Evolutionary conservation across 2,329 filamentous ascomycete species (phyloP), one percentile per base, ranked within the genome.

Genomic region (Trichophyton mentagrophytes): DNA sequence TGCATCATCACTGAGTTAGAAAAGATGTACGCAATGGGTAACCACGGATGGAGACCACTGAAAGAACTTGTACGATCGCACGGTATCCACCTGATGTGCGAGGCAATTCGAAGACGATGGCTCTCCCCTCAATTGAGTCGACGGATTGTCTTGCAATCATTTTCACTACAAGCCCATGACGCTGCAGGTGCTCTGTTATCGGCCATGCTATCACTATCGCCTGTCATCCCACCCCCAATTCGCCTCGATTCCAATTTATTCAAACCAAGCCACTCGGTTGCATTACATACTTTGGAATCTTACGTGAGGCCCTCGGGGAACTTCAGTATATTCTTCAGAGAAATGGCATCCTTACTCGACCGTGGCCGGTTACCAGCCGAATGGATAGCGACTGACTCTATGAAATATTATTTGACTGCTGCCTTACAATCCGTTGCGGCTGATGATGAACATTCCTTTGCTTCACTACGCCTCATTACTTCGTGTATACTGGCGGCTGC

Each of bases 1-100:
- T 69, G 68, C 57, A 74, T 76, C 61, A 74, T 75, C 62, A 75
- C 73, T 5, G 73, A 76, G 61, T 61, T 76, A 58, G 74, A 76
- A 61, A 64, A 67, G 33, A 69, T 69, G 57, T 76, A 75, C 65
- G 69, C 72, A 1, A 68, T 69, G 11, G 40, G 58, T 51, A 68
- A 68, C 25, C 63, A 63, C 61, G 73, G 73, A 20, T 76, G 74
- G 74, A 69, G 66, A 57, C 74, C 74, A 46, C 67, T 76, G 15
- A 73, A 72, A 25, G 71, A 74, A 62, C 72, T 73, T 59, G 73
- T 74, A 33, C 73, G 74, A 22, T 68, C 72, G 1, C 73, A 74
- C 62, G 74, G 74, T 9, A 71, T 76, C 46, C 66, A 69, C 61
- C 60, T 76, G 57, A 67, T 76, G 17, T 71, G 70, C 49, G 66